phyloP scores from a whole-genome alignment of 1,284 basidiomycete species.

The Cutaneotrichosporon arboriforme region DNA sequence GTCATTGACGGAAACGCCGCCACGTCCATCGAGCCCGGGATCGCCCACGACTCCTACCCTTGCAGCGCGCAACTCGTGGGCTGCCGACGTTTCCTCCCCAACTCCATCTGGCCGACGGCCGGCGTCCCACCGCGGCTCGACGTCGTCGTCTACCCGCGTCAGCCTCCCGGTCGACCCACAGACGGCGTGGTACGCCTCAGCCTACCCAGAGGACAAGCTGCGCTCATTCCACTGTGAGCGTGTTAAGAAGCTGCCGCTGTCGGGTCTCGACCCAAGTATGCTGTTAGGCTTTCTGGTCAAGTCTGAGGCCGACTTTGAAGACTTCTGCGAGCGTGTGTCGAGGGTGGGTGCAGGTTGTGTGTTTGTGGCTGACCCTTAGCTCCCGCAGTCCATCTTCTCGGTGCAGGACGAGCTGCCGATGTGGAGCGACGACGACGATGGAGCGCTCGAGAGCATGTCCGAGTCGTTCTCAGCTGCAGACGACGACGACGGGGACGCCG shows the following conservation, averaged over 20 bases:
- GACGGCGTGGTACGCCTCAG: slow-evolving; percentile 59
- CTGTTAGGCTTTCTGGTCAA: slow-evolving; percentile 83
- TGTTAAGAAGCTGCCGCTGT: slow-evolving; percentile 85
- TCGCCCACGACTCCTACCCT: slow-evolving; percentile 8
- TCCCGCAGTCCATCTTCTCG: slow-evolving; percentile 70
- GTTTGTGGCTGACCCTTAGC: slow-evolving; percentile 44
- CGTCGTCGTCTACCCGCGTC: slow-evolving; percentile 1
- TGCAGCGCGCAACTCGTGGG: not conserved
- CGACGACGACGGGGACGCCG: slow-evolving; percentile 8
- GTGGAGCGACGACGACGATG: slow-evolving; percentile 68
- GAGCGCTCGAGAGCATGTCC: slow-evolving; percentile 72
- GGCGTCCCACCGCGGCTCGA: not conserved
- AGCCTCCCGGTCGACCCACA: slow-evolving; percentile 27
- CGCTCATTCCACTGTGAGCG: slow-evolving; percentile 90
- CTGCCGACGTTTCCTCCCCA: not conserved
- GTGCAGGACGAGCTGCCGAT: slow-evolving; percentile 77
- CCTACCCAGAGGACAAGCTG: slow-evolving; percentile 63
- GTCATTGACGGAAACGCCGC: not conserved
- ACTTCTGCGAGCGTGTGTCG: slow-evolving; percentile 66
- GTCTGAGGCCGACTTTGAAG: slow-evolving; percentile 75
- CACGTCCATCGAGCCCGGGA: not conserved
- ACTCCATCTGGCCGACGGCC: not conserved
- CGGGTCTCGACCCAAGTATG: slow-evolving; percentile 94
- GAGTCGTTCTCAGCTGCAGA: slow-evolving; percentile 51
- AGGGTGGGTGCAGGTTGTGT: slow-evolving; percentile 53